Evolutionary conservation across 2,329 filamentous ascomycete genomes (phyloP).

Genomic region (Sporothrix curviconia): DNA sequence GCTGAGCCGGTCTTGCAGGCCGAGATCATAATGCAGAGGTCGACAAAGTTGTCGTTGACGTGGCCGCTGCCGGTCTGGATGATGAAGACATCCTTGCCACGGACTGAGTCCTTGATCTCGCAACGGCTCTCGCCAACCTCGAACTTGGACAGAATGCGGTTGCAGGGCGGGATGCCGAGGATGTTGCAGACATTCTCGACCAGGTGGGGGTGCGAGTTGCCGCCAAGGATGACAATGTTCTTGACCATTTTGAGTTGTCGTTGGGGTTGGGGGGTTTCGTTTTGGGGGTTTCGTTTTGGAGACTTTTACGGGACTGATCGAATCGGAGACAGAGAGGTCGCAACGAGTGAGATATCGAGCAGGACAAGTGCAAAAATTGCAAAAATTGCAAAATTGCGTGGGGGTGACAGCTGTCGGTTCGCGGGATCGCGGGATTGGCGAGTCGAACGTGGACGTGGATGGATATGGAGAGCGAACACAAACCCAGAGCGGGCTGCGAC

Average conservation of each 20-base stretch:
- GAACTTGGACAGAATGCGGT: constrained; percentile 84
- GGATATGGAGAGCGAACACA: not conserved
- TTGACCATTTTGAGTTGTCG: constrained; percentile 78
- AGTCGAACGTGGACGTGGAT: not conserved
- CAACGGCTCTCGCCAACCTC: constrained; percentile 91
- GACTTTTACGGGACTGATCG: too few relatives aligned
- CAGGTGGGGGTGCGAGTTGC: constrained; percentile 84
- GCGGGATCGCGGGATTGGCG: not conserved
- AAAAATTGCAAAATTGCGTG: too few relatives aligned
- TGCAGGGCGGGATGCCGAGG: constrained; percentile 77
- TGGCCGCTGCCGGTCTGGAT: constrained; percentile 88
- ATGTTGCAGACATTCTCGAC: constrained; percentile 82
- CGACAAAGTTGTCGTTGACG: constrained; percentile 94
- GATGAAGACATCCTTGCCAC: constrained; percentile 98
- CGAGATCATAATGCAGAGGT: constrained; percentile 96
- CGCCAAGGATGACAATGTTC: constrained; percentile 89
- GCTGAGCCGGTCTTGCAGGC: constrained; percentile 84
- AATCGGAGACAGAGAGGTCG: too few relatives aligned
- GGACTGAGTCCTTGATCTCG: constrained; percentile 92
- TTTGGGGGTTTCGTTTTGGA: not conserved
- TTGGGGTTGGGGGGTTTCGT: not conserved
- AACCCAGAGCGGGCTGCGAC: not conserved
- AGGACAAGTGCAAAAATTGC: too few relatives aligned
- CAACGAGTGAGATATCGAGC: too few relatives aligned
- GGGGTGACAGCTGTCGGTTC: too few relatives aligned